phyloP scores from a whole-genome alignment of 2,329 filamentous ascomycete species.

The Pseudogymnoascus sp. region DNA sequence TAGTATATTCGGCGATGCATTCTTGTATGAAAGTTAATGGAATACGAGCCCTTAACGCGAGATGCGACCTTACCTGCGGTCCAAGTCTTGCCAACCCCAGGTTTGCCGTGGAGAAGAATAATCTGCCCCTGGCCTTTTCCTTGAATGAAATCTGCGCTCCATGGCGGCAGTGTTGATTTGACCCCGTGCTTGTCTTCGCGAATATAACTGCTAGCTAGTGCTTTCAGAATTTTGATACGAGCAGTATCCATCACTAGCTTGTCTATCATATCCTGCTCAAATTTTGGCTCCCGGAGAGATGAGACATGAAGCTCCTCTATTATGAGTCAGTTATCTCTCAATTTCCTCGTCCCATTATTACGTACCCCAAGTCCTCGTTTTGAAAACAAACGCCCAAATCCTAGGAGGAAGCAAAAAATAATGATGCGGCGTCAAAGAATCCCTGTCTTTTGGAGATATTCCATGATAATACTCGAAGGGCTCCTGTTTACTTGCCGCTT shows the following conservation, averaged over 20 bases:
- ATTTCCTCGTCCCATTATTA: neutral
- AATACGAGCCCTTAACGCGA: neutral
- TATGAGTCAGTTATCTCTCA: neutral
- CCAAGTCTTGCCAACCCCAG: constrained; percentile 15
- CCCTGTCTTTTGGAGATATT: neutral
- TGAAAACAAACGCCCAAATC: constrained; percentile 11
- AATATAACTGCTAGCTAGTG: constrained; percentile 13
- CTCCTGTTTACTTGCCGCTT: neutral
- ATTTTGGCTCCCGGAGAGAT: constrained; percentile 20
- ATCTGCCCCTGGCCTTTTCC: constrained; percentile 12
- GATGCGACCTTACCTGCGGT: constrained; percentile 25
- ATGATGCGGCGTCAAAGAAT: neutral
- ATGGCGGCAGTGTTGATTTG: constrained; percentile 10
- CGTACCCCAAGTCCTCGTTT: constrained; percentile 14
- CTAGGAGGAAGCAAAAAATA: constrained; percentile 9
- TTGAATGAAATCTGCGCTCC: constrained; percentile 11
- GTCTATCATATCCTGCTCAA: constrained; percentile 14
- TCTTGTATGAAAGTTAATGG: constrained; percentile 19
- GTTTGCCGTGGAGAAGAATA: constrained; percentile 13
- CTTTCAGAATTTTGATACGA: constrained; percentile 23
- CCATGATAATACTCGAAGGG: neutral
- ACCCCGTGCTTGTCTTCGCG: constrained; percentile 12
- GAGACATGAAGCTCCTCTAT: constrained; percentile 22
- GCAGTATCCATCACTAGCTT: constrained; percentile 23
- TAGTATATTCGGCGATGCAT: constrained; percentile 29